Percentiles rank a stretch among this genome's conserved stretches.
phyloP scores from a whole-genome alignment of 192 early-diverging fungal species.

The Chytriomyces sp. region DNA sequence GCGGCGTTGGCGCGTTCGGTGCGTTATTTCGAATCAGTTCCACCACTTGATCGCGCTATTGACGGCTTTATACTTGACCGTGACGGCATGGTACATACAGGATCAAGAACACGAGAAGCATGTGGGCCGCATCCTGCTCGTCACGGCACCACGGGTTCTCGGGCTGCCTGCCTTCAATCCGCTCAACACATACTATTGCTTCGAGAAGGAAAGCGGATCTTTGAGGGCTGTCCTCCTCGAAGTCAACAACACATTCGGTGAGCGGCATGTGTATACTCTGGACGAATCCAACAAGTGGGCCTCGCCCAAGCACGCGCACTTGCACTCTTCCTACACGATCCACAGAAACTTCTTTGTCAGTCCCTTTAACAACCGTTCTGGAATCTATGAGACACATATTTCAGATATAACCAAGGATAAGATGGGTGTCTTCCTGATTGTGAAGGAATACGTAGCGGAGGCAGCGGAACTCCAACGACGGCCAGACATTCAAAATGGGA shows the following conservation, averaged over 20 bases:
- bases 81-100: not conserved
- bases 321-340: constrained; percentile 25
- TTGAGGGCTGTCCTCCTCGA: constrained; percentile 48
- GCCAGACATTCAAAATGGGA: too few species aligned
- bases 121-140: constrained; percentile 45
- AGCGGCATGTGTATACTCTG: constrained; percentile 56
- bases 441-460: constrained; percentile 37
- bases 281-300: constrained; percentile 27
- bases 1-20: too few species aligned
- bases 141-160: constrained; percentile 57
- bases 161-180: constrained; percentile 57
- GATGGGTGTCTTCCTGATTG: constrained; percentile 39
- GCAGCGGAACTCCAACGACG: constrained; percentile 2
- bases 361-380: constrained; percentile 55
- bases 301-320: constrained; percentile 30
- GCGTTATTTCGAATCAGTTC: too few species aligned
- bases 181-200: constrained; percentile 55
- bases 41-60: not conserved
- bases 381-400: constrained; percentile 45
- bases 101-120: too few species aligned
- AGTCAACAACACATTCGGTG: constrained; percentile 65
- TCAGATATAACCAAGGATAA: not conserved
- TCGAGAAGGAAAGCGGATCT: not conserved
- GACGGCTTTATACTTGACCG: not conserved
- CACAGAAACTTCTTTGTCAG: constrained; percentile 48